These are phyloP conservation scores for Bombardia bombarda DNA, from an alignment of 495 filamentous ascomycete species.

Conservation along the genomic window DNA sequence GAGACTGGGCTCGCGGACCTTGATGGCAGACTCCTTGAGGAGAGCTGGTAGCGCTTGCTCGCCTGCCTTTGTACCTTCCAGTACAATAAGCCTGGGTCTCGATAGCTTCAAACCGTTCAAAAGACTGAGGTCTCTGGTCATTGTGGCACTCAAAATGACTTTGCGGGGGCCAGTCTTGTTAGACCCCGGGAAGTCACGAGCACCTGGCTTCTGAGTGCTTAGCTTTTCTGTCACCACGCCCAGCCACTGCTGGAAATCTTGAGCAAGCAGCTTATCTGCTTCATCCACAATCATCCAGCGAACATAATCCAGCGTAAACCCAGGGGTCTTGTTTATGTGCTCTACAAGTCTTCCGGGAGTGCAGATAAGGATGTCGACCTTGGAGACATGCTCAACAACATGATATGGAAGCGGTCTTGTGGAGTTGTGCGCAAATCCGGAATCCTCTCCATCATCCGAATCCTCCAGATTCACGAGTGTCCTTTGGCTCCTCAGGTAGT, in stretches of 20 bases:
- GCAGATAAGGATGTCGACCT: slow-evolving; percentile 82
- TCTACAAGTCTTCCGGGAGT: slow-evolving; percentile 91
- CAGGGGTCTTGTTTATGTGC: slow-evolving; percentile 73
- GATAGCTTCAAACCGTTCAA: slow-evolving; percentile 64
- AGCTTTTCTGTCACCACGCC: slow-evolving; percentile 60
- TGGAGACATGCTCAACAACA: slow-evolving; percentile 53
- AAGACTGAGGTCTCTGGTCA: slow-evolving; percentile 81
- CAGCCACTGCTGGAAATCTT: slow-evolving; percentile 91
- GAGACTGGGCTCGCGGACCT: slow-evolving; percentile 62
- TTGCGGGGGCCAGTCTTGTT: slow-evolving; percentile 51
- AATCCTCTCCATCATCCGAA: slow-evolving; percentile 12
- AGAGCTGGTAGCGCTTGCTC: slow-evolving; percentile 57
- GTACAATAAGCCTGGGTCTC: slow-evolving; percentile 66
- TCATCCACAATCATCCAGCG: slow-evolving; percentile 91
- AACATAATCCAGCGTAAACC: slow-evolving; percentile 66
- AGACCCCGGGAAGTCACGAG: slow-evolving; percentile 42
- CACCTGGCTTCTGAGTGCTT: slow-evolving; percentile 24
- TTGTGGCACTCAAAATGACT: slow-evolving; percentile 82
- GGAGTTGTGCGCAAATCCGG: neutral
- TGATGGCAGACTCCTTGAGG: slow-evolving; percentile 64
- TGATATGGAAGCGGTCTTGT: slow-evolving; percentile 48
- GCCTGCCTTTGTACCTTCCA: slow-evolving; percentile 44
- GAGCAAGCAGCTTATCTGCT: slow-evolving; percentile 82
- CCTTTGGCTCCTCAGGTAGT: slow-evolving; percentile 14
- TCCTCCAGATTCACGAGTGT: slow-evolving; percentile 13